Evolutionary conservation across 345 rosid genomes (phyloP), one percentile per base, ranked within the genome.

Genomic region (Hibiscus syriacus): DNA sequence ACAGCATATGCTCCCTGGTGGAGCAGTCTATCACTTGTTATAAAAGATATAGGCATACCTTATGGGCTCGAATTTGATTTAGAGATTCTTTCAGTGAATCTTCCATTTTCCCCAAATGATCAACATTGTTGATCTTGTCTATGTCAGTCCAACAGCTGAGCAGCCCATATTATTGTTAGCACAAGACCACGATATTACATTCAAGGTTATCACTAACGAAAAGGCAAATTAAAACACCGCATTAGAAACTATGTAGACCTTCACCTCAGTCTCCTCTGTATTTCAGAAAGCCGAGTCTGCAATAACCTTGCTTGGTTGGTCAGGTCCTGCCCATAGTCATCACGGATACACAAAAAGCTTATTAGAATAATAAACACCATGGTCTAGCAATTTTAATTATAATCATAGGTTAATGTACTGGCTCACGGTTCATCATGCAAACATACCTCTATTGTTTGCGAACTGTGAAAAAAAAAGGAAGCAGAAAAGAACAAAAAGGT

Each of bases 381-480:
- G 39, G 38, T 25, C 36, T 25, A 58, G 29, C 50, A 72, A 55
- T 30, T 52, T 55, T 27, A 50, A 70, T 34, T 32, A 68, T 54
- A 20, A 46, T n/a, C 14, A 61, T 62, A 46, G 64, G 70, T 38
- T 23, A 38, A 26, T 58, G 38, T 23, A 8, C 5, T 48, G 38
- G 38, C 38, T 34, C 38, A 34, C 49, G 34, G 6, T 38, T 23
- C 29, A 13, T 32, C 64, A 65, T 63, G 66, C 74, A 55, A 19
- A 5, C 23, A 30, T 84, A 90, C 95, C 95, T 92, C 92, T 34
- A 75, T 67, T 55, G 90, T 79, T 73, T 82, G 92, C 66, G 80
- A 68, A 69, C 94, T 92, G 91, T 71, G 76, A 66, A 48, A 36
- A 25, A 54, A 73, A 59, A 43, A 9, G 38, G 73, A 22, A 76